These are phyloP conservation scores for Phialocephala subalpina DNA, from an alignment of 2,329 filamentous ascomycete genomes.

Conservation along the genomic window DNA sequence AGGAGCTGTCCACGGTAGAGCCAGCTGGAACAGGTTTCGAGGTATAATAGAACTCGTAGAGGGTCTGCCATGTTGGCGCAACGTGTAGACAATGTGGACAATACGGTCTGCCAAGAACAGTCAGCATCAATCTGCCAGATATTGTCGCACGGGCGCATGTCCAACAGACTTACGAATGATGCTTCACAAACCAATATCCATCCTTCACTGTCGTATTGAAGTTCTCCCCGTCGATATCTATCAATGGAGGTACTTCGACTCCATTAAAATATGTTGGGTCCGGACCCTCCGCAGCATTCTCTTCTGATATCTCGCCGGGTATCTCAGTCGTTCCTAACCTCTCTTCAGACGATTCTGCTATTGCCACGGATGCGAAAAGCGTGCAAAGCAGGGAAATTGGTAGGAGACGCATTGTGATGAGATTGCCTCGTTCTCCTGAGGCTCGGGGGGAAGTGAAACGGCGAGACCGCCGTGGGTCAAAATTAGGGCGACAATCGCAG, in stretches of 20 bases:
- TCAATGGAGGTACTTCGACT: constrained; percentile 57
- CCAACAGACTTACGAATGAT: constrained; percentile 41
- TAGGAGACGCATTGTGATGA: constrained; percentile 42
- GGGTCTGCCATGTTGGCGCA: constrained; percentile 86
- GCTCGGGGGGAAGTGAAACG: constrained; percentile 25
- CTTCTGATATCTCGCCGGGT: constrained; percentile 37
- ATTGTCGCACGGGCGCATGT: not conserved
- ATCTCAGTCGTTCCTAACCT: constrained; percentile 22
- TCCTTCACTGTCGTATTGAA: constrained; percentile 46
- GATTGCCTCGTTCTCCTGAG: constrained; percentile 35
- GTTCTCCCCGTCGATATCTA: constrained; percentile 54
- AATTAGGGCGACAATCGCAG: constrained; percentile 22
- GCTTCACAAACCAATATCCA: constrained; percentile 46
- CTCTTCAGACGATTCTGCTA: constrained; percentile 32
- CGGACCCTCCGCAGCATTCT: constrained; percentile 36
- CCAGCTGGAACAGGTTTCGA: constrained; percentile 68
- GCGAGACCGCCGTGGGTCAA: constrained; percentile 34
- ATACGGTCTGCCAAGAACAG: constrained; percentile 37
- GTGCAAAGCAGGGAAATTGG: constrained; percentile 37
- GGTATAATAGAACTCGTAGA: constrained; percentile 91
- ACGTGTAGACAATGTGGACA: constrained; percentile 53
- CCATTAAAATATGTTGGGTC: constrained; percentile 58
- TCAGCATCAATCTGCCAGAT: not conserved
- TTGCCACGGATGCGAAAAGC: constrained; percentile 37
- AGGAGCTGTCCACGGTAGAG: constrained; percentile 48